Percentiles rank a stretch among this genome's conserved stretches.
Conservation (phyloP, 352 stramenopile species). For the Pythium chondricola region DNA sequence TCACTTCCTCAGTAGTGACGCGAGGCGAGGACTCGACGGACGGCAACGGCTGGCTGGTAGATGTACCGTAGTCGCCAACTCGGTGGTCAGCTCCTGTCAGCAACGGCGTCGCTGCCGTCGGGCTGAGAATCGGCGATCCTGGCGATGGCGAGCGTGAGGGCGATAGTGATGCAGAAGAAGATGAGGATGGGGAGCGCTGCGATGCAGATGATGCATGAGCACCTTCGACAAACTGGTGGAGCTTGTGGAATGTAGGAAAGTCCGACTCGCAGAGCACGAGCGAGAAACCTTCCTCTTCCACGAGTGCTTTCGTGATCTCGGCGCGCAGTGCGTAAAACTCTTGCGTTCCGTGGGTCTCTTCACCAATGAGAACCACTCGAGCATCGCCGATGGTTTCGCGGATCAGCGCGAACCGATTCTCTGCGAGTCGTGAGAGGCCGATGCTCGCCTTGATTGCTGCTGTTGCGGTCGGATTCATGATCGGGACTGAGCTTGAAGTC, state of each 20-base stretch:
- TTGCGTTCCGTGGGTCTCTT: constrained; percentile 30
- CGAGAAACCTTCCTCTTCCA: constrained; percentile 26
- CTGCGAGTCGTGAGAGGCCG: constrained; percentile 8
- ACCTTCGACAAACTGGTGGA: constrained; percentile 22
- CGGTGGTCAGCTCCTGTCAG: constrained; percentile 4
- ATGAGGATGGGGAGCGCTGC: constrained; percentile 9
- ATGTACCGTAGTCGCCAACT: constrained; percentile 2
- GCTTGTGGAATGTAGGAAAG: constrained; percentile 28
- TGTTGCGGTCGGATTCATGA: background rate
- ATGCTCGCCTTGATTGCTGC: constrained; percentile 13
- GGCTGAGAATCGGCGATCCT: background rate
- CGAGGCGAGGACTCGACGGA: background rate
- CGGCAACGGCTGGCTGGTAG: background rate
- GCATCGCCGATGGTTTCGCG: constrained; percentile 23
- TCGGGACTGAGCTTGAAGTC: background rate
- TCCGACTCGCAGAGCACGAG: constrained; percentile 33
- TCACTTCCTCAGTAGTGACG: constrained; percentile 22
- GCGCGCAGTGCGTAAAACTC: constrained; percentile 28
- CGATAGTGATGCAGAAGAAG: constrained; percentile 1
- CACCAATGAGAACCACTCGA: constrained; percentile 29
- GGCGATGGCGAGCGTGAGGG: background rate
- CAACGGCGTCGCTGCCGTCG: constrained; percentile 7
- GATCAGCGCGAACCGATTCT: constrained; percentile 21
- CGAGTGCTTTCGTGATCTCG: constrained; percentile 28
- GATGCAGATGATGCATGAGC: constrained; percentile 9